phyloP scores from a whole-genome alignment of 805 yeast species.

The Candida golubevii region DNA sequence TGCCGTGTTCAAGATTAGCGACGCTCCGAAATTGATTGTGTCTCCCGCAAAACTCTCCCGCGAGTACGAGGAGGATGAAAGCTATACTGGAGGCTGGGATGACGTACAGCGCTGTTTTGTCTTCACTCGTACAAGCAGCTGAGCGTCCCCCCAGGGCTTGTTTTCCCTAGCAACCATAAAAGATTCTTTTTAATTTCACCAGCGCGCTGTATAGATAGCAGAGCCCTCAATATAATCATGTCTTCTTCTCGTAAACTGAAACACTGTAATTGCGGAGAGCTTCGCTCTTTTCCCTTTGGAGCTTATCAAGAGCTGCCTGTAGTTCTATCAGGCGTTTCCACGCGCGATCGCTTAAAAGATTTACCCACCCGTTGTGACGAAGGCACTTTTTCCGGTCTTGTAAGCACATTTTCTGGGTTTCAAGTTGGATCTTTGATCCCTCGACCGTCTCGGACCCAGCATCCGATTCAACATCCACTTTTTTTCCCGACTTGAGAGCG shows the following conservation, averaged over 20 bases:
- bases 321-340: slow-evolving; percentile 30
- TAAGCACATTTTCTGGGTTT: slow-evolving; percentile 35
- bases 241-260: slow-evolving; percentile 19
- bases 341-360: slow-evolving; percentile 31
- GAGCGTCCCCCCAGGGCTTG: background rate
- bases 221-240: background rate
- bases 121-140: slow-evolving; percentile 2
- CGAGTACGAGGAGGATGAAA: slow-evolving; percentile 9
- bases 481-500: slow-evolving; percentile 7
- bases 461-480: background rate
- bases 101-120: slow-evolving; percentile 12
- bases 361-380: slow-evolving; percentile 52
- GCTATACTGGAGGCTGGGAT: slow-evolving; percentile 19
- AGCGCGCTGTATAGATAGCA: too few species aligned
- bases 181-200: too few species aligned
- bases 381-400: slow-evolving; percentile 53
- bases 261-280: slow-evolving; percentile 37
- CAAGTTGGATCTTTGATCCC: background rate
- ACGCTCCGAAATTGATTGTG: slow-evolving; percentile 21
- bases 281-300: slow-evolving; percentile 24
- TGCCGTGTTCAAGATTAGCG: slow-evolving; percentile 42
- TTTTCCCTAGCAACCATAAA: too few species aligned
- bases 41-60: slow-evolving; percentile 13
- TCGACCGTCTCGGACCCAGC: background rate
- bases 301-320: slow-evolving; percentile 26